Percentiles rank a stretch among this genome's conserved stretches.
phyloP scores from a whole-genome alignment of 2,329 filamentous ascomycete genomes.

The Diaporthe citriasiana region DNA sequence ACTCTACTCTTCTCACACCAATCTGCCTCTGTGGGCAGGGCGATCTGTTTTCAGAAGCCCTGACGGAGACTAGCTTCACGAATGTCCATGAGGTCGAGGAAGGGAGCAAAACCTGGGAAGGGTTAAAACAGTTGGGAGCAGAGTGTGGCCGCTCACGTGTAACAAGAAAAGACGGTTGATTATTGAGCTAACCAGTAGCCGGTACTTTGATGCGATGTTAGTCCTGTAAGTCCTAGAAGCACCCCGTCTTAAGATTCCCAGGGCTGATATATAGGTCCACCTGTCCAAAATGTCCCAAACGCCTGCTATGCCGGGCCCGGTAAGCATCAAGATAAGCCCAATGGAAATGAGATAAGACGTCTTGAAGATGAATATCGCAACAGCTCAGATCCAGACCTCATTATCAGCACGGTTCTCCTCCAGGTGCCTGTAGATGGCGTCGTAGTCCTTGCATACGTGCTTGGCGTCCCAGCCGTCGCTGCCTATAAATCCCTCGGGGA shows the following conservation, averaged over 20 bases:
- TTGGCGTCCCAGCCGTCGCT: conserved; percentile 60
- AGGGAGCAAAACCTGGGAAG: neutral
- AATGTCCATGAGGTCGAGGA: neutral
- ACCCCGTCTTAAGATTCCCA: neutral
- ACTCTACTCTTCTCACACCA: neutral
- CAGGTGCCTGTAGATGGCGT: conserved; percentile 52
- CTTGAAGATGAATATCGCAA: neutral
- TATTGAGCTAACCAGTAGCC: conserved; percentile 17
- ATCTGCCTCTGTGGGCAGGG: neutral
- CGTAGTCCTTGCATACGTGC: conserved; percentile 58
- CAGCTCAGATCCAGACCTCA: conserved; percentile 55
- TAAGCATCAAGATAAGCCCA: neutral
- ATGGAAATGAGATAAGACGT: neutral
- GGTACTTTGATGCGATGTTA: neutral
- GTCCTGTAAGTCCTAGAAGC: neutral
- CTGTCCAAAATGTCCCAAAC: neutral
- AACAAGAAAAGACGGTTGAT: neutral
- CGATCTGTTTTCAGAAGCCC: neutral
- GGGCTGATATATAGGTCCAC: neutral
- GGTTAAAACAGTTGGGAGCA: neutral
- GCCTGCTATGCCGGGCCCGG: conserved; percentile 15
- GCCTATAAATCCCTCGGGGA: conserved; percentile 54
- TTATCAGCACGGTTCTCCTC: conserved; percentile 53
- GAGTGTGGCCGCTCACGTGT: neutral
- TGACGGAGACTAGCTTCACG: neutral